phyloP scores from a whole-genome alignment of 2,329 filamentous ascomycete species.

The Chaetomiaceae sp. region DNA sequence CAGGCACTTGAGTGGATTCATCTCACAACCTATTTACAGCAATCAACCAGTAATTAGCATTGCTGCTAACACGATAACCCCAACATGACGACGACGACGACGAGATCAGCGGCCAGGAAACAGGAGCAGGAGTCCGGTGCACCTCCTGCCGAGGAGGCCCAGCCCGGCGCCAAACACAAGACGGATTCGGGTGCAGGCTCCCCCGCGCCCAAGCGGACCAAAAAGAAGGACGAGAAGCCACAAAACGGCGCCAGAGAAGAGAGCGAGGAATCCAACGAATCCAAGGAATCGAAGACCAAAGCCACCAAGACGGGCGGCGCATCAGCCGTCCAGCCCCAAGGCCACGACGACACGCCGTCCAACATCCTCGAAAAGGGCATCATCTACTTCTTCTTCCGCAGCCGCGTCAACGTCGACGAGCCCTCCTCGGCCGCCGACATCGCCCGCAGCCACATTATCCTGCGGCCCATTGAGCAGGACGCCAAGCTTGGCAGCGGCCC shows the following conservation, averaged over 20 bases:
- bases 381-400: slow-evolving; percentile 86
- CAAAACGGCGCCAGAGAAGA: slow-evolving; percentile 14
- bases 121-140: slow-evolving; percentile 4
- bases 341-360: slow-evolving; percentile 37
- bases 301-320: slow-evolving; percentile 18
- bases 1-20: too few species aligned
- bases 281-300: not conserved
- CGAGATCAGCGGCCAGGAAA: slow-evolving; percentile 21
- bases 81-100: slow-evolving; percentile 18
- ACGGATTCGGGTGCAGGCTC: slow-evolving; percentile 28
- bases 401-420: slow-evolving; percentile 67
- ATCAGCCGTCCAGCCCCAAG: slow-evolving; percentile 30
- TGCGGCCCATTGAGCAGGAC: slow-evolving; percentile 67
- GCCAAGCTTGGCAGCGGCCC: slow-evolving; percentile 57
- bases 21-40: too few species aligned
- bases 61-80: too few species aligned
- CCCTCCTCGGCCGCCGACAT: slow-evolving; percentile 68
- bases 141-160: slow-evolving; percentile 14
- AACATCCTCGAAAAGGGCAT: slow-evolving; percentile 79
- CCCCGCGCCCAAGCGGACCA: slow-evolving; percentile 39
- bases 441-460: slow-evolving; percentile 72
- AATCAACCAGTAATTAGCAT: too few species aligned
- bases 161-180: slow-evolving; percentile 35
- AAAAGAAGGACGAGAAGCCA: slow-evolving; percentile 15
- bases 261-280: too few species aligned